Percentiles rank a stretch among this genome's conserved stretches.
Evolutionary conservation across 345 rosid genomes (phyloP).

Genomic region (Noccaea bulbosa): DNA sequence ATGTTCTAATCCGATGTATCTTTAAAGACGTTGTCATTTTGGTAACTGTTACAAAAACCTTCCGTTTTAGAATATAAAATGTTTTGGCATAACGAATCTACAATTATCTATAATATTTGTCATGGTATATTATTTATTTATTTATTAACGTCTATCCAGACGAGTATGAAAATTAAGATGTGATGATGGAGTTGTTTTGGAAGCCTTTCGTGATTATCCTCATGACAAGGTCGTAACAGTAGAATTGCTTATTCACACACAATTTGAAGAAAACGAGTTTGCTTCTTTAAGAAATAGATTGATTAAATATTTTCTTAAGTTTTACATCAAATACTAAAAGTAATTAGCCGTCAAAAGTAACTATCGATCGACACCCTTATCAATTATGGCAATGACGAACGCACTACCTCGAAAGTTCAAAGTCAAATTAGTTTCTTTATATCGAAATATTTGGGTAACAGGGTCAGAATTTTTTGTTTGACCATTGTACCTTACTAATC

Average conservation of each 20-base stretch:
- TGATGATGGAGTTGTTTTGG: background rate
- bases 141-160: background rate
- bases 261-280: background rate
- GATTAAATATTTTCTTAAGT: background rate
- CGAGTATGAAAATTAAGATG: background rate
- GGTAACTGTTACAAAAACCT: too few species aligned
- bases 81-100: too few species aligned
- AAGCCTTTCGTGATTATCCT: background rate
- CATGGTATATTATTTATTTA: background rate
- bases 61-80: too few species aligned
- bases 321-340: background rate
- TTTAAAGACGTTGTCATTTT: too few species aligned
- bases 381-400: slow-evolving; percentile 9
- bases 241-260: background rate
- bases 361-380: background rate
- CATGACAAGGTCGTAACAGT: background rate
- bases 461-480: background rate
- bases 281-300: background rate
- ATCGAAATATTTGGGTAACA: background rate
- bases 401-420: slow-evolving; percentile 4
- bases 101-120: too few species aligned
- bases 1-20: too few species aligned
- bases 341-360: background rate
- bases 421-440: background rate
- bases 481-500: too few species aligned